Conservation (phyloP, 371 early-diverging fungal genomes). For the Haplosporangium sp. region DNA sequence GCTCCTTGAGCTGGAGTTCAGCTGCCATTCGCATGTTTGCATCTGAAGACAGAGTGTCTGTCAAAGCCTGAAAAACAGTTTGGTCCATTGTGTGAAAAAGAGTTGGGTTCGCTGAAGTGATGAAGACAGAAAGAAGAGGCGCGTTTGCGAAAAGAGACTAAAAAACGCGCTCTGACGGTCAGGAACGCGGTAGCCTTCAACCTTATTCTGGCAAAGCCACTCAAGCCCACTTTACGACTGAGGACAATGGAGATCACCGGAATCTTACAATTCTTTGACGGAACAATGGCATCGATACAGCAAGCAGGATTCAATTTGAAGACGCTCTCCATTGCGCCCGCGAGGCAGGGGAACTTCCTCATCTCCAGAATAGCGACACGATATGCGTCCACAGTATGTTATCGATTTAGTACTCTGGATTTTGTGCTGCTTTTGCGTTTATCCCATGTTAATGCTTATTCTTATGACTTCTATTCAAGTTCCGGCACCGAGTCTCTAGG, state of each 20-base stretch:
- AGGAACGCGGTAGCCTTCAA: no score
- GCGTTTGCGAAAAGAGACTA: no score
- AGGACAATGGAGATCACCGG: no score
- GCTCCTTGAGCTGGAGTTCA: constrained; percentile 76
- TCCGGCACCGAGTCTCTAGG: constrained; percentile 45
- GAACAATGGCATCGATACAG: constrained; percentile 20
- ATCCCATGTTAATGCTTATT: background rate
- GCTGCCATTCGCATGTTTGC: constrained; percentile 73
- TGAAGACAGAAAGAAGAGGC: no score
- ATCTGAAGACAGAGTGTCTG: constrained; percentile 76
- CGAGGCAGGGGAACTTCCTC: background rate
- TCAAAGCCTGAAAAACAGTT: constrained; percentile 76
- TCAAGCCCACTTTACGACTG: no score
- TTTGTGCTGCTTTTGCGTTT: constrained; percentile 1
- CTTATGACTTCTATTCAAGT: constrained; percentile 11
- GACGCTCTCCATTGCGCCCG: background rate
- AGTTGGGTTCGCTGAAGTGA: no score
- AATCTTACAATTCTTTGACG: no score
- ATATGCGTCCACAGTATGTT: constrained; percentile 10
- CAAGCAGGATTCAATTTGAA: constrained; percentile 2
- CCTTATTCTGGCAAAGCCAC: no score
- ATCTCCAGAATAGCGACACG: background rate
- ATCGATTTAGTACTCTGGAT: background rate
- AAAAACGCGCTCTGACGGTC: no score
- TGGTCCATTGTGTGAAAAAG: constrained; percentile 68